Percentiles rank a stretch among this genome's conserved stretches.
phyloP scores from a whole-genome alignment of 352 stramenopile genomes.

The Phytophthora multivora region DNA sequence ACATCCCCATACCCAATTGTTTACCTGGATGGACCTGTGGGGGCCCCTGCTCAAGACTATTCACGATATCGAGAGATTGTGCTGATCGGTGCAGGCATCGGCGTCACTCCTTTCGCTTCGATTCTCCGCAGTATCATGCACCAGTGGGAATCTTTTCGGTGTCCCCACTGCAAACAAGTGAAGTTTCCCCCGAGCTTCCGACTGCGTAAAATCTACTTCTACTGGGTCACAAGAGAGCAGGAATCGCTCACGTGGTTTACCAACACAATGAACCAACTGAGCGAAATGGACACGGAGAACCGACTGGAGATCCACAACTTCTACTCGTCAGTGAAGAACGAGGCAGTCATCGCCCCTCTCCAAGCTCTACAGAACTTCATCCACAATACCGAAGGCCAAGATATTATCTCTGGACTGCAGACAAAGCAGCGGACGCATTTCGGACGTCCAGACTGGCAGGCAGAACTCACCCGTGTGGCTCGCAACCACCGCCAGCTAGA shows the following conservation, averaged over 20 bases:
- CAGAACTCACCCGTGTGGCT: conserved; percentile 62
- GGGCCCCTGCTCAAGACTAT: conserved; percentile 69
- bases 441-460: conserved; percentile 75
- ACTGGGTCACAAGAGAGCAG: conserved; percentile 82
- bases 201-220: conserved; percentile 86
- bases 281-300: conserved; percentile 70
- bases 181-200: conserved; percentile 70
- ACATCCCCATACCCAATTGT: conserved; percentile 51
- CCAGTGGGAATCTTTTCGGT: conserved; percentile 65
- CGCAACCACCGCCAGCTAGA: conserved; percentile 45
- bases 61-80: conserved; percentile 62
- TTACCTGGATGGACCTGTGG: conserved; percentile 64
- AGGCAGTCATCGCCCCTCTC: conserved; percentile 60
- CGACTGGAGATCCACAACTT: conserved; percentile 86
- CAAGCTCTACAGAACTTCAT: conserved; percentile 80
- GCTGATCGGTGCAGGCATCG: conserved; percentile 72
- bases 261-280: conserved; percentile 84
- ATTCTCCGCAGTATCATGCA: conserved; percentile 75
- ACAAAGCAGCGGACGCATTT: conserved; percentile 82
- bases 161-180: conserved; percentile 54
- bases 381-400: conserved; percentile 60
- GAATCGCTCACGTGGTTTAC: conserved; percentile 79
- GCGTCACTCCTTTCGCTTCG: conserved; percentile 74
- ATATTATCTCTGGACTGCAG: conserved; percentile 73
- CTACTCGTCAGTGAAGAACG: conserved; percentile 73